Evolutionary conservation across 192 early-diverging fungal species (phyloP).

Genomic region (Lobulomyces angularis): DNA sequence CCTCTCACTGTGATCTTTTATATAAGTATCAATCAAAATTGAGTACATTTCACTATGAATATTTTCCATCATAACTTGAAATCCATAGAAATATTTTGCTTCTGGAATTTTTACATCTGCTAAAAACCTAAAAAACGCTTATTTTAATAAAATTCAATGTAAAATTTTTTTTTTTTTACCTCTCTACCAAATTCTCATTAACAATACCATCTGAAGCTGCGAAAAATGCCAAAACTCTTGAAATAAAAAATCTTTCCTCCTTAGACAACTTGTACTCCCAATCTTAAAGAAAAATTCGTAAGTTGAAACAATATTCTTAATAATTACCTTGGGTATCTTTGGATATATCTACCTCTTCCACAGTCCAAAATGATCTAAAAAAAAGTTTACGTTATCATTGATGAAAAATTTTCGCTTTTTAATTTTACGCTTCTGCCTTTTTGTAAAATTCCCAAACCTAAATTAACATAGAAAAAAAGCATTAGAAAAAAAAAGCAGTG

Average conservation of each 20-base stretch:
- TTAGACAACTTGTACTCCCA: conserved; percentile 77
- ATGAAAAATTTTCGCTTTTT: too few species aligned
- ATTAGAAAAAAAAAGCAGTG: conserved; percentile 10
- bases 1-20: conserved; percentile 72
- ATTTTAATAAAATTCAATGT: too few species aligned
- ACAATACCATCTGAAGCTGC: conserved; percentile 92
- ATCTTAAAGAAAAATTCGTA: too few species aligned
- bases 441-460: conserved; percentile 96
- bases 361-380: conserved; percentile 95
- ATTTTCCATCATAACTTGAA: conserved; percentile 98
- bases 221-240: conserved; percentile 89
- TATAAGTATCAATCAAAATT: conserved; percentile 88
- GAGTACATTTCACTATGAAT: conserved; percentile 93
- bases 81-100: conserved; percentile 88
- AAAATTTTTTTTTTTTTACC: not conserved
- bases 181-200: conserved; percentile 85
- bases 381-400: too few species aligned
- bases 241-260: conserved; percentile 85
- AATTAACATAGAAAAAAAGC: not conserved
- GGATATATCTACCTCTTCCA: conserved; percentile 86
- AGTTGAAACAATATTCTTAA: too few species aligned
- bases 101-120: conserved; percentile 89
- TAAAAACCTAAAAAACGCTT: too few species aligned
- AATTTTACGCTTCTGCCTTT: conserved; percentile 95
- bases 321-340: too few species aligned